Evolutionary conservation across 768 basidiomycete species (phyloP), one percentile per base, ranked within the genome.

Genomic region (Pisolithus marmoratus): DNA sequence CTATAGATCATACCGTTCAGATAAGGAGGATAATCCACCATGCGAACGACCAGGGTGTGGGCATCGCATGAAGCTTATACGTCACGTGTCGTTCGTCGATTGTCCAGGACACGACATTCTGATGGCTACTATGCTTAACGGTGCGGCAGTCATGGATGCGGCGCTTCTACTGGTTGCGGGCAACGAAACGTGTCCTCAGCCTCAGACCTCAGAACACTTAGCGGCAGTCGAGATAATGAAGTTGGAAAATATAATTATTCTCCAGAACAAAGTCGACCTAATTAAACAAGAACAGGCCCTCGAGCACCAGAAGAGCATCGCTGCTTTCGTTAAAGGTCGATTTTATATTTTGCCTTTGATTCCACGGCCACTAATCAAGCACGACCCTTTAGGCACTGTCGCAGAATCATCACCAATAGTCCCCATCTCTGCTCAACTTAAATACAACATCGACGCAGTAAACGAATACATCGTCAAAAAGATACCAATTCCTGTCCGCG

Each of bases 51-150:
- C 91, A 20, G 91, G 92, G 54, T 98, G 96, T 72, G 86, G 84
- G 37, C 83, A 84, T 51, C 80, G 82, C 17, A 94, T 97, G 92
- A 87, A 87, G 61, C 83, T 98, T 58, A 66, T 97, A 57, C 86
- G 94, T 58, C 96, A 99, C 63, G 94, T 98, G 63, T 98, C 95
- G 3, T 99, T 99, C 71, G 96, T 99, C 65, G 96, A 99, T 70
- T 93, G 88, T 61, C 92, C 90, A 1, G 91, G 94, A 55, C 94
- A 95, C 82, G 94, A 97, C 71, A 98, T 99, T 84, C 85, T 99
- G 70, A 99, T 99, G 96, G 96, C 96, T 47, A 99, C 95, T 58
- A 99, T 99, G 96, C 77, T 99, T 60, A 98, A 98, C 79, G 96
- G 95, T 70, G 96, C 96, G 38, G 96, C 96, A 9, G 95, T 98